Percentiles rank a stretch among this genome's conserved stretches.
Conservation (phyloP, 1,139 yeast genomes). For the Suhomyces taliae region DNA sequence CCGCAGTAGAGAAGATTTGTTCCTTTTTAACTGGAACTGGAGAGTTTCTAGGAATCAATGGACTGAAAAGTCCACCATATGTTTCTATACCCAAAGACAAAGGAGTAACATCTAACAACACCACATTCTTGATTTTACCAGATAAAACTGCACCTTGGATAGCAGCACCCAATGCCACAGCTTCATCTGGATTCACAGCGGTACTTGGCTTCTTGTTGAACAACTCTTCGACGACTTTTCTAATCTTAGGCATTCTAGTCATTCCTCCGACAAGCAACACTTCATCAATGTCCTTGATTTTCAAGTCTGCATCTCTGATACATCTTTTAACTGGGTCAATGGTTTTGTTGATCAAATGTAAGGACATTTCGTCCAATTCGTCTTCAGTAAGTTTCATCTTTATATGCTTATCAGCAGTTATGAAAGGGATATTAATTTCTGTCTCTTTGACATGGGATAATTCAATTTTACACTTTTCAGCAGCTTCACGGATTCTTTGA, state of each 20-base stretch:
- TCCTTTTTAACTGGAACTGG: conserved; percentile 73
- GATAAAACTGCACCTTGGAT: conserved; percentile 78
- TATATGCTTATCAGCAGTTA: conserved; percentile 52
- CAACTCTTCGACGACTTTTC: conserved; percentile 55
- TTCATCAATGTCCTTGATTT: conserved; percentile 63
- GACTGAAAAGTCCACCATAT: conserved; percentile 77
- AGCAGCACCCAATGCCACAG: conserved; percentile 84
- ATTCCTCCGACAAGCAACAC: conserved; percentile 78
- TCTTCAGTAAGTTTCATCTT: conserved; percentile 55
- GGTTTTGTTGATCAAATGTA: conserved; percentile 60
- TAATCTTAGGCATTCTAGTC: conserved; percentile 81
- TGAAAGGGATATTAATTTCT: conserved; percentile 63
- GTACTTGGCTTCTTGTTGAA: conserved; percentile 62
- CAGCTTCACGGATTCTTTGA: conserved; percentile 71
- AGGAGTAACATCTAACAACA: conserved; percentile 75
- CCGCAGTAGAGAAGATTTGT: conserved; percentile 76
- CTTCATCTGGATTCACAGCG: conserved; percentile 78
- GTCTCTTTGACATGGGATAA: conserved; percentile 60
- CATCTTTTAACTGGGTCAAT: conserved; percentile 68
- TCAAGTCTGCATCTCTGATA: conserved; percentile 67
- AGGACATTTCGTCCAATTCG: conserved; percentile 62
- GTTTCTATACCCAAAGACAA: conserved; percentile 79
- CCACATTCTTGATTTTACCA: conserved; percentile 70
- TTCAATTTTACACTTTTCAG: conserved; percentile 71
- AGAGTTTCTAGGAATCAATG: conserved; percentile 72